Evolutionary conservation across 495 filamentous ascomycete species (phyloP).

Genomic region (Penicillium pulvis): DNA sequence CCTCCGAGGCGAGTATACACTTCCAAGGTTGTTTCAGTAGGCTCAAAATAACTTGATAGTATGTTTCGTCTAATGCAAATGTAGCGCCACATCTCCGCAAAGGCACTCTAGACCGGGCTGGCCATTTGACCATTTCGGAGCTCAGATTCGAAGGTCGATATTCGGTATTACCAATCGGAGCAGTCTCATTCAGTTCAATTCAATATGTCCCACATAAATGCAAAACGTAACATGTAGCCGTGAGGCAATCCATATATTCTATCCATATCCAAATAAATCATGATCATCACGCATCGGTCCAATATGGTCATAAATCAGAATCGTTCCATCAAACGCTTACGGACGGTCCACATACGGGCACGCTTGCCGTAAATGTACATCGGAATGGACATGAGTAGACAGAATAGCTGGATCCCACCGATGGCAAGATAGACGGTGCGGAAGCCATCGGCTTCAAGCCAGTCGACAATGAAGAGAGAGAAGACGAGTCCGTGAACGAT

Average conservation of each 20-base stretch:
- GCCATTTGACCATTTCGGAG: not conserved
- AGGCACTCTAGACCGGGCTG: not conserved
- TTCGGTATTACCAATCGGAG: not conserved
- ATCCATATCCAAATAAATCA: not conserved
- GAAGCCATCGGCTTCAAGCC: constrained; percentile 74
- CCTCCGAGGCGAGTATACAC: too few species aligned
- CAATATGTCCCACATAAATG: not conserved
- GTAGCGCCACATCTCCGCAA: too few species aligned
- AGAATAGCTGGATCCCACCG: constrained; percentile 82
- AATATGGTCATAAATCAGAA: constrained; percentile 51
- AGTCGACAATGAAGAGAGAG: constrained; percentile 86
- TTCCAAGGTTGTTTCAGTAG: too few species aligned
- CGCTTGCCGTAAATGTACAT: constrained; percentile 97
- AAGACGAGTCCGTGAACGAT: constrained; percentile 88
- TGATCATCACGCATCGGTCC: not conserved
- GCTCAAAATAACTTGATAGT: too few species aligned
- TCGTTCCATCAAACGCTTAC: constrained; percentile 86
- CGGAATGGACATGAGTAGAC: constrained; percentile 75
- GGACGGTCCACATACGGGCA: constrained; percentile 93
- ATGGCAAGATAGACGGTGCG: constrained; percentile 79
- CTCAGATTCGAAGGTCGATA: too few species aligned
- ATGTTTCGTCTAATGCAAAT: too few species aligned
- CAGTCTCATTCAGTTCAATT: not conserved
- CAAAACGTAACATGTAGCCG: not conserved
- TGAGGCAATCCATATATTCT: not conserved